Conservation (phyloP, 306 rosid genomes). For the Coriaria nepalensis region DNA sequence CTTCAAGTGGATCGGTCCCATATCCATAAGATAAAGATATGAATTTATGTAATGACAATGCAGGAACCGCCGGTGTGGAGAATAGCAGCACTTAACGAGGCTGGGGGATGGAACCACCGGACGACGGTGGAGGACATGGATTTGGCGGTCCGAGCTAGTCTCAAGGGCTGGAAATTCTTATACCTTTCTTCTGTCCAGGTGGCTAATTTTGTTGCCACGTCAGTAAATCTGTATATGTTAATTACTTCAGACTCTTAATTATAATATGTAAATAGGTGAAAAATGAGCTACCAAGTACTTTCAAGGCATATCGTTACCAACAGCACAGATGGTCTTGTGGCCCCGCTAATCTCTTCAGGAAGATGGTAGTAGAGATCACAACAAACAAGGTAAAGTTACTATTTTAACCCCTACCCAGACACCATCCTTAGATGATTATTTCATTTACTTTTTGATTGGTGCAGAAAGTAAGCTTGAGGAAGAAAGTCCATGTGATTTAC, state of each 20-base stretch:
- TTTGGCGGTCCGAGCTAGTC: conserved; percentile 52
- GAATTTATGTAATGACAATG: no score
- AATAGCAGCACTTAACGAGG: conserved; percentile 41
- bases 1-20: no score
- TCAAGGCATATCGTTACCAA: conserved; percentile 51
- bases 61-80: conserved; percentile 71
- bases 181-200: conserved; percentile 34
- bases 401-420: no score
- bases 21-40: no score
- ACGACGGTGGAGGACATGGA: conserved; percentile 70
- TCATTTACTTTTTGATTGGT: no score
- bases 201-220: no score
- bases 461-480: conserved; percentile 52
- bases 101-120: conserved; percentile 59
- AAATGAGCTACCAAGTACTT: conserved; percentile 48
- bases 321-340: conserved; percentile 66
- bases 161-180: conserved; percentile 58
- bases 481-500: conserved; percentile 46
- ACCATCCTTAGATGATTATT: no score
- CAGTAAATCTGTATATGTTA: no score
- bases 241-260: no score
- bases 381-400: conserved; percentile 36
- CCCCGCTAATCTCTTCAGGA: conserved; percentile 51
- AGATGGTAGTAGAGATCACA: conserved; percentile 38
- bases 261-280: conserved; percentile 21